These are phyloP conservation scores for Solanum appendiculatum DNA, from an alignment of 257 asterid genomes.

Conservation along the genomic window DNA sequence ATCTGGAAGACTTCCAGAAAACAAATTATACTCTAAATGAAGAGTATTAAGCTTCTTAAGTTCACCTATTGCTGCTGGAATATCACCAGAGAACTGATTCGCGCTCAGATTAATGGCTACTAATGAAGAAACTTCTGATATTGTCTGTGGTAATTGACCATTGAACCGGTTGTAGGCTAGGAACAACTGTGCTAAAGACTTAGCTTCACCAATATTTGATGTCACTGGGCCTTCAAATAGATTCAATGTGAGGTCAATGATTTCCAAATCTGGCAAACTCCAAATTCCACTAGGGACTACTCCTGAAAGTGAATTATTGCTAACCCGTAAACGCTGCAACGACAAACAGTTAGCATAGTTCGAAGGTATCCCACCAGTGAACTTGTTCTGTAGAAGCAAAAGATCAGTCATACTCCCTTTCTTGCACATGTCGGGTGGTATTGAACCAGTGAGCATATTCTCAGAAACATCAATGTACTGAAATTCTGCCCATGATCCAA, in stretches of 20 bases:
- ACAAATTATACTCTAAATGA: constrained; percentile 18
- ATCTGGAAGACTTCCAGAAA: constrained; percentile 26
- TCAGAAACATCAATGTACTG: constrained; percentile 28
- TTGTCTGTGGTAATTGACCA: constrained; percentile 20
- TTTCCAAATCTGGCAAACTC: constrained; percentile 20
- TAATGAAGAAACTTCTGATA: constrained; percentile 28
- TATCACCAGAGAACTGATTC: constrained; percentile 20
- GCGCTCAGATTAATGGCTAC: constrained; percentile 18
- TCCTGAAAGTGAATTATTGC: constrained; percentile 34
- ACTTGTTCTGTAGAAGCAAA: constrained; percentile 26
- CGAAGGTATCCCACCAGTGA: constrained; percentile 30
- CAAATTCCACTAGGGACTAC: constrained; percentile 29
- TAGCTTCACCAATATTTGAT: constrained; percentile 23
- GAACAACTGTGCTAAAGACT: constrained; percentile 24
- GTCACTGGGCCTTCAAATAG: constrained; percentile 31
- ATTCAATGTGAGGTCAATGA: constrained; percentile 25
- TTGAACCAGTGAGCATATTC: constrained; percentile 22
- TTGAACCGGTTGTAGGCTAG: constrained; percentile 23
- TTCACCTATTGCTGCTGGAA: constrained; percentile 20
- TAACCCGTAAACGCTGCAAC: constrained; percentile 21
- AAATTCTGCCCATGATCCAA: constrained; percentile 32
- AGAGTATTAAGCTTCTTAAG: constrained; percentile 18
- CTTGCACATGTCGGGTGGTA: constrained; percentile 43
- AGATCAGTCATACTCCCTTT: constrained; percentile 14
- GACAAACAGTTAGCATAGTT: constrained; percentile 24